Evolutionary conservation across 2,329 filamentous ascomycete species (phyloP).

Genomic region (Scytalidium lignicola): DNA sequence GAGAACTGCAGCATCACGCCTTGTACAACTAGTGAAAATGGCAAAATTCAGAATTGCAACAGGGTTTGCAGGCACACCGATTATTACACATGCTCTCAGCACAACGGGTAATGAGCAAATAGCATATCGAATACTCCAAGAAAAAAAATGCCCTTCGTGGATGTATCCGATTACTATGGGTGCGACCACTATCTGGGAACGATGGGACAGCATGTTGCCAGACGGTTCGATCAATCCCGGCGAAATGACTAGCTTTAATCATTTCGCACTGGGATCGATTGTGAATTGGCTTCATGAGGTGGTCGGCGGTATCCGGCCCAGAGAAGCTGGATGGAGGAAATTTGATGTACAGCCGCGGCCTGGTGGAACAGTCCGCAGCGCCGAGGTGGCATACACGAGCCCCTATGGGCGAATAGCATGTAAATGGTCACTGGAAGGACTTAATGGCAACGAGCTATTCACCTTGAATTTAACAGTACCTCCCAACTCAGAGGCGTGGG

Average conservation of each 20-base stretch:
- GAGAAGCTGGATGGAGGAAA: constrained; percentile 26
- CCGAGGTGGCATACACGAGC: constrained; percentile 22
- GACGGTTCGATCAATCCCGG: constrained; percentile 21
- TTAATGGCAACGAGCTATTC: constrained; percentile 1
- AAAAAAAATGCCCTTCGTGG: constrained; percentile 29
- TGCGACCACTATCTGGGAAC: constrained; percentile 23
- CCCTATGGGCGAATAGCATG: constrained; percentile 25
- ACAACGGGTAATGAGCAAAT: constrained; percentile 11
- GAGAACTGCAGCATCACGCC: constrained; percentile 10
- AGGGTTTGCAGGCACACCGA: constrained; percentile 26
- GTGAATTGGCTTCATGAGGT: constrained; percentile 19
- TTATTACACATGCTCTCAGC: constrained; percentile 13
- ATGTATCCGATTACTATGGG: constrained; percentile 23
- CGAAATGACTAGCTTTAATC: constrained; percentile 22
- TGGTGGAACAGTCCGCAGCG: constrained; percentile 25
- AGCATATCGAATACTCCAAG: constrained; percentile 33
- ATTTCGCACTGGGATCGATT: constrained; percentile 21
- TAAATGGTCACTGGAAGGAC: constrained; percentile 16
- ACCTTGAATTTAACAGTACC: constrained; percentile 2
- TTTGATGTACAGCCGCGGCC: constrained; percentile 26
- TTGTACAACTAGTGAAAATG: constrained; percentile 14
- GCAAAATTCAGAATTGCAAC: constrained; percentile 21
- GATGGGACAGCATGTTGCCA: constrained; percentile 23
- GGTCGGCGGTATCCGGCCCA: constrained; percentile 27
- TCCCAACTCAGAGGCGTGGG: constrained; percentile 5